A percentile compares a stretch with the other conserved stretches of the same genome.
Evolutionary conservation across 257 asterid genomes (phyloP).

Genomic region (Solanum okadae): DNA sequence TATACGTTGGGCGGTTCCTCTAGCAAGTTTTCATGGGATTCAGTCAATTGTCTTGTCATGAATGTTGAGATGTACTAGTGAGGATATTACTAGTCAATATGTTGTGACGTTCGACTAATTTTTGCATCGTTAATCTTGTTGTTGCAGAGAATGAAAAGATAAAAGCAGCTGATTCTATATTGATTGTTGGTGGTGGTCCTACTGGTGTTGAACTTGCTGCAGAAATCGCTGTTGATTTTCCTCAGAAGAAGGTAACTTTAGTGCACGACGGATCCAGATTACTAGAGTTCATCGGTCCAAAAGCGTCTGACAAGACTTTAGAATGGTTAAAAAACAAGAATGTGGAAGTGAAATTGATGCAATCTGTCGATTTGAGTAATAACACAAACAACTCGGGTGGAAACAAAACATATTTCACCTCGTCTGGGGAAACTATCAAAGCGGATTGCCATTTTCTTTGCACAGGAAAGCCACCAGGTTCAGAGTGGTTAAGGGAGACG

Average conservation of each 20-base stretch:
- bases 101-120: background rate
- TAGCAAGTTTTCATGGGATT: background rate
- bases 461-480: constrained; percentile 67
- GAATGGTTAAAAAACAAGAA: constrained; percentile 56
- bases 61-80: background rate
- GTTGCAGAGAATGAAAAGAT: constrained; percentile 53
- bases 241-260: constrained; percentile 43
- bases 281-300: constrained; percentile 79
- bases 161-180: constrained; percentile 37
- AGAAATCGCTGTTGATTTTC: constrained; percentile 72
- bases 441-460: constrained; percentile 59
- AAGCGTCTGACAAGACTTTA: constrained; percentile 55
- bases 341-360: constrained; percentile 60
- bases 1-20: background rate
- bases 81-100: background rate
- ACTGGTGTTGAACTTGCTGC: constrained; percentile 84
- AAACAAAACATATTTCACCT: constrained; percentile 35
- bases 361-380: constrained; percentile 36
- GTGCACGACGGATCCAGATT: constrained; percentile 65
- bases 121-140: background rate
- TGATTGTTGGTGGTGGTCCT: constrained; percentile 81
- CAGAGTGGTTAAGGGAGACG: constrained; percentile 56
- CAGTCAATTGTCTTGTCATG: background rate
- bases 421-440: constrained; percentile 47
- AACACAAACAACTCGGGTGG: constrained; percentile 17